phyloP scores from a whole-genome alignment of 2,329 filamentous ascomycete species.

The Aschersonia sp. region DNA sequence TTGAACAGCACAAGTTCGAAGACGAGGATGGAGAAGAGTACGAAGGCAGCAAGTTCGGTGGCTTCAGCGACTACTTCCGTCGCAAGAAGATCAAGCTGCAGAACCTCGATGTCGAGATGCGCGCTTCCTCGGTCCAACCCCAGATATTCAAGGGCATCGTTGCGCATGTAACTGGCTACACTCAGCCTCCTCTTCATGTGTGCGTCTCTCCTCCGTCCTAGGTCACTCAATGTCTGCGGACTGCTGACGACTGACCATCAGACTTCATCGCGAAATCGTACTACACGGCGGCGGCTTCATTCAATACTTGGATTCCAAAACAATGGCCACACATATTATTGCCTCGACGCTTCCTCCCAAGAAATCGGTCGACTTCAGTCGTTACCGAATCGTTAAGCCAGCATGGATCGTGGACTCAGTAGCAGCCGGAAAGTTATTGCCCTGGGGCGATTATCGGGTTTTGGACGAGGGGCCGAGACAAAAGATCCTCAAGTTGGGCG shows the following conservation, averaged over 20 bases:
- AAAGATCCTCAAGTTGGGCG: slow-evolving; percentile 52
- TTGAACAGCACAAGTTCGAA: slow-evolving; percentile 55
- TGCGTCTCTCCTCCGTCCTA: slow-evolving; percentile 13
- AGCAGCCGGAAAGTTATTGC: slow-evolving; percentile 61
- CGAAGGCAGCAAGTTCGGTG: slow-evolving; percentile 70
- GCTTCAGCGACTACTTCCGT: slow-evolving; percentile 82
- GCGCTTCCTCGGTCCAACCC: slow-evolving; percentile 55
- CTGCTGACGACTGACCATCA: slow-evolving; percentile 11
- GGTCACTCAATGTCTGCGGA: background rate
- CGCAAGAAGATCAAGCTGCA: slow-evolving; percentile 96
- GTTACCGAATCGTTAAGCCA: slow-evolving; percentile 86
- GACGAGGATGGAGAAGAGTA: slow-evolving; percentile 87
- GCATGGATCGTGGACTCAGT: slow-evolving; percentile 91
- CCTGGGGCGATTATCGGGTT: slow-evolving; percentile 77
- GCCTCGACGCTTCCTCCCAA: slow-evolving; percentile 83
- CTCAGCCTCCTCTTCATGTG: slow-evolving; percentile 81
- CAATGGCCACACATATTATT: slow-evolving; percentile 89
- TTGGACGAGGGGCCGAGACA: slow-evolving; percentile 75
- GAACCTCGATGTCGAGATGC: slow-evolving; percentile 76
- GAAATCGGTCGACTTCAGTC: slow-evolving; percentile 76
- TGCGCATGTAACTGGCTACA: slow-evolving; percentile 89
- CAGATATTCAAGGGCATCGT: slow-evolving; percentile 85
- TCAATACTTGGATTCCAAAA: slow-evolving; percentile 91
- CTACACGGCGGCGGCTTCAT: slow-evolving; percentile 88
- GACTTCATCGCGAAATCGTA: slow-evolving; percentile 73